These are phyloP conservation scores for Colletotrichum abscissum DNA, from an alignment of 2,329 filamentous ascomycete genomes.

Conservation along the genomic window DNA sequence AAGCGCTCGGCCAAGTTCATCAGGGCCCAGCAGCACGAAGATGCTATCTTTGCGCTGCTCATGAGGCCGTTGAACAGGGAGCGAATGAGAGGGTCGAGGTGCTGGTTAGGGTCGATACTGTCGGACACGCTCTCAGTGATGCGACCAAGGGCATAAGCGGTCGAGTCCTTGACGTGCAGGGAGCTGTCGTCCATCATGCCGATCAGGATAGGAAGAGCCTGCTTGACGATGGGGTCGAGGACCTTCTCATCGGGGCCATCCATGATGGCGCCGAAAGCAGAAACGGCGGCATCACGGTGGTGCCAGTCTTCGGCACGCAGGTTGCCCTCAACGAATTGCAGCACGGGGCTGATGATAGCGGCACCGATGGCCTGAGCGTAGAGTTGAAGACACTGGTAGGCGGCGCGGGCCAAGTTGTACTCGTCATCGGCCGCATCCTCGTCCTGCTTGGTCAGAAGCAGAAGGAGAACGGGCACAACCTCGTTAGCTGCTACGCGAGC, in stretches of 20 bases:
- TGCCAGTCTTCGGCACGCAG: constrained; percentile 95
- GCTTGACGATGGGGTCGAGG: constrained; percentile 93
- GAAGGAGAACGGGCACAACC: constrained; percentile 91
- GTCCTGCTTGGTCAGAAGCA: constrained; percentile 94
- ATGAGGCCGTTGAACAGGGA: constrained; percentile 91
- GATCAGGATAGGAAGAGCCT: constrained; percentile 91
- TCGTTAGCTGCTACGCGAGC: constrained; percentile 91
- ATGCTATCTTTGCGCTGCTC: constrained; percentile 95
- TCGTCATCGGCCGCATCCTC: constrained; percentile 97
- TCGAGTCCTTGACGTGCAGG: constrained; percentile 93
- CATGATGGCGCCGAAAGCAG: constrained; percentile 98
- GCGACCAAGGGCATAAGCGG: constrained; percentile 93
- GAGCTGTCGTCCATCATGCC: constrained; percentile 90
- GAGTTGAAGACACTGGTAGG: constrained; percentile 96
- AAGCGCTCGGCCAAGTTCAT: constrained; percentile 99
- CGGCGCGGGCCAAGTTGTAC: constrained; percentile 94
- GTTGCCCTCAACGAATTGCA: constrained; percentile 92
- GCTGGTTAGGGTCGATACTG: constrained; percentile 85
- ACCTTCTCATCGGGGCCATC: constrained; percentile 95
- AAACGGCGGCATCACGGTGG: constrained; percentile 92
- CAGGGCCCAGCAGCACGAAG: constrained; percentile 98
- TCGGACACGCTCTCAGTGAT: constrained; percentile 95
- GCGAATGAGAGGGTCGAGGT: constrained; percentile 86
- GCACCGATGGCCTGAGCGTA: constrained; percentile 92
- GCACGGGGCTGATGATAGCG: constrained; percentile 85